phyloP scores from a whole-genome alignment of 75 land plant genomes.

The Pseudotsuga menziesii region DNA sequence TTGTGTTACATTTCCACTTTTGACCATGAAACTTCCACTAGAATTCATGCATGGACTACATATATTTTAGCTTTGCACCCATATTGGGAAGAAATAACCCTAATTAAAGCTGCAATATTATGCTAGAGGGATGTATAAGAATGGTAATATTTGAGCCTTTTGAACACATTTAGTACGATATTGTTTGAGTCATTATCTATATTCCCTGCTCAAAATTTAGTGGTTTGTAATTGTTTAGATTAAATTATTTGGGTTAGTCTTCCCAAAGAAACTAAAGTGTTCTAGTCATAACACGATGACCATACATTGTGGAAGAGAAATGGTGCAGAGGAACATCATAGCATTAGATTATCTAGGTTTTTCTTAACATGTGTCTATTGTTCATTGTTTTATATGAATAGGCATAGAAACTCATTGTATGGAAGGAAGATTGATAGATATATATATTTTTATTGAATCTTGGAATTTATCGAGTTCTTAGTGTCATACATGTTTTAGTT shows the following conservation, averaged over 20 bases:
- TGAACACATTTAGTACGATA: conserved; percentile 29
- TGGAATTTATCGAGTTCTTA: too few relatives aligned
- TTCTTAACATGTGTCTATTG: too few relatives aligned
- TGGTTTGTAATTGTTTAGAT: conserved; percentile 22
- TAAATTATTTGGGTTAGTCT: conserved; percentile 18
- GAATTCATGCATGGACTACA: conserved; percentile 33
- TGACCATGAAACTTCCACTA: conserved; percentile 46
- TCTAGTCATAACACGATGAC: too few relatives aligned
- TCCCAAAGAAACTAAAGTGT: conserved; percentile 30
- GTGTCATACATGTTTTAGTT: too few relatives aligned
- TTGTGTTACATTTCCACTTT: conserved; percentile 30
- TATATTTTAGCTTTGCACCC: conserved; percentile 29
- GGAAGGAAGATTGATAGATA: too few relatives aligned
- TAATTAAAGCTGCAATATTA: conserved; percentile 15
- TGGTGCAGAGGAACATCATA: too few relatives aligned
- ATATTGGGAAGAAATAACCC: conserved; percentile 34
- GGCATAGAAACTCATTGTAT: too few relatives aligned
- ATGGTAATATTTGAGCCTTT: conserved; percentile 14
- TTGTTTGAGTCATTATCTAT: conserved; percentile 28
- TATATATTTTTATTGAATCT: too few relatives aligned
- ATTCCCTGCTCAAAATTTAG: conserved; percentile 35
- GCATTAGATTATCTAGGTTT: too few relatives aligned
- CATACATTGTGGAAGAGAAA: too few relatives aligned
- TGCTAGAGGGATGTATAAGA: conserved; percentile 5
- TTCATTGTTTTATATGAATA: too few relatives aligned